phyloP scores from a whole-genome alignment of 1,139 yeast genomes.

The Kluyveromyces sp. region DNA sequence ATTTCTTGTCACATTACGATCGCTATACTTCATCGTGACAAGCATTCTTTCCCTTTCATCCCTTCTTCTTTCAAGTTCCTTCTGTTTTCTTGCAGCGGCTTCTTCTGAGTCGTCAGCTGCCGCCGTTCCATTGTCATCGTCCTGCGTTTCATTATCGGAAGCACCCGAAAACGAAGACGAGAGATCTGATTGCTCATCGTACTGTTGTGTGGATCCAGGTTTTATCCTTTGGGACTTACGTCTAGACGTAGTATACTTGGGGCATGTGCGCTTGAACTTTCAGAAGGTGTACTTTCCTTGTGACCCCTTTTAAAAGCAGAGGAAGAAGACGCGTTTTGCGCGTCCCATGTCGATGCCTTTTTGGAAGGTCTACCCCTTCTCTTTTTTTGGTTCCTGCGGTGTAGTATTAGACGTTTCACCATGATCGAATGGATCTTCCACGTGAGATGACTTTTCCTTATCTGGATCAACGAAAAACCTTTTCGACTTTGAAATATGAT shows the following conservation, averaged over 20 bases:
- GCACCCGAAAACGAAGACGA: slow-evolving; percentile 7
- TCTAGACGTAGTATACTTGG: not conserved
- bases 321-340: slow-evolving; percentile 9
- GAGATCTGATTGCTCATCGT: slow-evolving; percentile 5
- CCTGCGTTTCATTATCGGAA: slow-evolving; percentile 7
- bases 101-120: not conserved
- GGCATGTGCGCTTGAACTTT: not conserved
- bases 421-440: not conserved
- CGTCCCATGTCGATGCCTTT: slow-evolving; percentile 20
- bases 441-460: slow-evolving; percentile 7
- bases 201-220: not conserved
- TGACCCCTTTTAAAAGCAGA: slow-evolving; percentile 1
- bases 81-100: slow-evolving; percentile 15
- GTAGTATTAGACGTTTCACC: not conserved
- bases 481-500: slow-evolving; percentile 25
- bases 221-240: slow-evolving; percentile 2
- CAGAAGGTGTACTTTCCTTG: not conserved
- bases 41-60: slow-evolving; percentile 28
- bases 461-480: slow-evolving; percentile 33
- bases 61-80: slow-evolving; percentile 25
- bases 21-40: slow-evolving; percentile 28
- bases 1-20: slow-evolving; percentile 26
- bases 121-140: not conserved
- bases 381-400: slow-evolving; percentile 10
- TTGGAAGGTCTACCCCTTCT: slow-evolving; percentile 29